These are phyloP conservation scores for Barnettozyma salicaria DNA, from an alignment of 805 yeast genomes.

Conservation along the genomic window DNA sequence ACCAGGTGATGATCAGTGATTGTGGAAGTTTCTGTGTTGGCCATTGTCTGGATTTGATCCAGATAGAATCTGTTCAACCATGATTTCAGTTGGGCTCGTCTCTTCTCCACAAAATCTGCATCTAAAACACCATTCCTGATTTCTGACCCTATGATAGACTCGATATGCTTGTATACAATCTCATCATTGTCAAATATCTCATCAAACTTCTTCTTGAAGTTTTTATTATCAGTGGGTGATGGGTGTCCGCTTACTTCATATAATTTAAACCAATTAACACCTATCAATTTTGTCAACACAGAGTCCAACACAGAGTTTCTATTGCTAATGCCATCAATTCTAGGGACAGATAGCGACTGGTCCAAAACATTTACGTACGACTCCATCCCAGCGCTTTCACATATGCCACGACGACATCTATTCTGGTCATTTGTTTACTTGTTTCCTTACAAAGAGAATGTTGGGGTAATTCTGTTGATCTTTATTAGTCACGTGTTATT, in stretches of 20 bases:
- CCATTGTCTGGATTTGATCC: slow-evolving; percentile 5
- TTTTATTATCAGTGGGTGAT: slow-evolving; percentile 1
- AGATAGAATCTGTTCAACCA: slow-evolving; percentile 18
- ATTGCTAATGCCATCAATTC: not conserved
- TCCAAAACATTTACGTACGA: slow-evolving; percentile 5
- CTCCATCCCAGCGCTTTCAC: not conserved
- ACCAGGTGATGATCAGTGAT: slow-evolving; percentile 9
- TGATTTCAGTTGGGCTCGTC: slow-evolving; percentile 10
- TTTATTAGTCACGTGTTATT: too few species aligned
- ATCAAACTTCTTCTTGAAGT: slow-evolving; percentile 1
- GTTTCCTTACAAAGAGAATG: not conserved
- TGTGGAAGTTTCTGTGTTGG: slow-evolving; percentile 16
- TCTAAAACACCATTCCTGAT: slow-evolving; percentile 11
- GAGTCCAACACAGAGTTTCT: slow-evolving; percentile 1
- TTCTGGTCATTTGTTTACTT: too few species aligned
- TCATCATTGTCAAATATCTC: slow-evolving; percentile 9
- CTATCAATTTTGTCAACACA: not conserved
- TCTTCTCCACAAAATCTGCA: not conserved
- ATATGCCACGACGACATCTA: too few species aligned
- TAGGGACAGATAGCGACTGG: not conserved
- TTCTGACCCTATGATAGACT: slow-evolving; percentile 10
- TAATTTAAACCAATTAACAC: slow-evolving; percentile 7
- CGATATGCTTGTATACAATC: slow-evolving; percentile 11
- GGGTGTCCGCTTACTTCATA: not conserved
- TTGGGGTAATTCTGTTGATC: too few species aligned